These are phyloP conservation scores for Eutypa lata DNA, from an alignment of 2,329 filamentous ascomycete species.

Conservation along the genomic window DNA sequence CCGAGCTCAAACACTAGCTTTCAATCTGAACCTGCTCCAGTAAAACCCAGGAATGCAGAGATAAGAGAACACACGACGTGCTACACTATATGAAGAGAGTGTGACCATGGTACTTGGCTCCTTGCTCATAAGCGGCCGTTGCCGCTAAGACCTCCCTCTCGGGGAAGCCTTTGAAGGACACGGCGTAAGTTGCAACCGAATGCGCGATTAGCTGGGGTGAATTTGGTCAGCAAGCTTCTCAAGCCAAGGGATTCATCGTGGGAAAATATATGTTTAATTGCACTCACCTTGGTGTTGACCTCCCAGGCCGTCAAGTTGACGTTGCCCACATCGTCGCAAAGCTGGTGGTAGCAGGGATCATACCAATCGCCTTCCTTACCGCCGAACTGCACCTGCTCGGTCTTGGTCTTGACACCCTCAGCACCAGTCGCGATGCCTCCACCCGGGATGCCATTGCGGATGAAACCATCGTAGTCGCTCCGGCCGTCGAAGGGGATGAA, in stretches of 20 bases:
- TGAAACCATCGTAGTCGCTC: constrained; percentile 77
- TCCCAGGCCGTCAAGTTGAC: constrained; percentile 60
- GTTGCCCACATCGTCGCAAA: constrained; percentile 58
- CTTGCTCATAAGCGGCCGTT: constrained; percentile 28
- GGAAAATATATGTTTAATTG: too few species aligned
- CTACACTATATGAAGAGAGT: constrained; percentile 41
- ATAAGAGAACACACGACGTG: not conserved
- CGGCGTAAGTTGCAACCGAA: constrained; percentile 67
- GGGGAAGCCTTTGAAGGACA: constrained; percentile 64
- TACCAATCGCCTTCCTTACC: constrained; percentile 61
- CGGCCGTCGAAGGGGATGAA: constrained; percentile 75
- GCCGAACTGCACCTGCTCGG: constrained; percentile 67
- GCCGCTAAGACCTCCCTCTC: constrained; percentile 36
- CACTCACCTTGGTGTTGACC: constrained; percentile 54
- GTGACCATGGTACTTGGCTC: constrained; percentile 47
- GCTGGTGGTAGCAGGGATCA: constrained; percentile 59
- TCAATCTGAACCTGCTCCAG: not conserved
- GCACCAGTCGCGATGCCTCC: constrained; percentile 77
- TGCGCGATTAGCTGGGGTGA: constrained; percentile 63
- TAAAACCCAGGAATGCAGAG: too few species aligned
- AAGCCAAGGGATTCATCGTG: too few species aligned
- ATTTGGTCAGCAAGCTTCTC: too few species aligned
- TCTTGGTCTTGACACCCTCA: constrained; percentile 69
- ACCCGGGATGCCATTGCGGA: constrained; percentile 67
- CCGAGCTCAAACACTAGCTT: not conserved